Base-by-base conservation (phyloP, 108 stramenopile genomes). In the Pseudonitzschia pungens region DNA sequence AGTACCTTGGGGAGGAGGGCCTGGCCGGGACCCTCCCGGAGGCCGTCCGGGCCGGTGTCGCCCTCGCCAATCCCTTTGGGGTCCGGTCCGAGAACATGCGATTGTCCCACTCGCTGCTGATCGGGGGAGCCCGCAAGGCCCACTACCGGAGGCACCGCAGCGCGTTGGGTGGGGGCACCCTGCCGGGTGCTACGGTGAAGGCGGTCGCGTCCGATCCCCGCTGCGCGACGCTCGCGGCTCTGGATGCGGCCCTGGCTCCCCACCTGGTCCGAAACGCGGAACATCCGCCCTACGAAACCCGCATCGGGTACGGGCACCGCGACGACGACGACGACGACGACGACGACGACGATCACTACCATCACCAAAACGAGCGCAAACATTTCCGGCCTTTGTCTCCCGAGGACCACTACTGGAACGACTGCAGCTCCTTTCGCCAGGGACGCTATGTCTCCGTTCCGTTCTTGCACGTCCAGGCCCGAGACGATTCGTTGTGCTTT, bases 1-100 rank as follows among this genome's bases (percentile, higher is more conserved):
- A 88, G 41, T 88, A 88, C 60, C 77, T 88, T 15, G 87, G 87
- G 21, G 87, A 88, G 71, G 87, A 88, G 73, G 85, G 84, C 33
- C 57, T 84, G 20, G 71, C 78, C 4, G 81, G 81, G 5, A 86
- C 87, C 4, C 59, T 88, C 12, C 87, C 84, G 44, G 29, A 43
- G 51, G 78, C 73, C 56, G 75, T 88, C 0, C 77, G 62, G 33
- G 87, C 83, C 15, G 87, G 87, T 24, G 77, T 83, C 5, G 71
- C 79, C 31, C 70, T 88, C 68, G 84, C 83, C 0, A 88, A 88
- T 82, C 87, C 87, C 6, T 80, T 88, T 14, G 68, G 78, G 18
- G 79, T 88, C 22, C 65, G 81, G 51, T 77, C 78, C 2, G 62
- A 65, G 15, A 8, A 28, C 14, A 74, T 88, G 18, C 18, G 31